phyloP scores from a whole-genome alignment of 2,329 filamentous ascomycete species.

The Periconia sp. region DNA sequence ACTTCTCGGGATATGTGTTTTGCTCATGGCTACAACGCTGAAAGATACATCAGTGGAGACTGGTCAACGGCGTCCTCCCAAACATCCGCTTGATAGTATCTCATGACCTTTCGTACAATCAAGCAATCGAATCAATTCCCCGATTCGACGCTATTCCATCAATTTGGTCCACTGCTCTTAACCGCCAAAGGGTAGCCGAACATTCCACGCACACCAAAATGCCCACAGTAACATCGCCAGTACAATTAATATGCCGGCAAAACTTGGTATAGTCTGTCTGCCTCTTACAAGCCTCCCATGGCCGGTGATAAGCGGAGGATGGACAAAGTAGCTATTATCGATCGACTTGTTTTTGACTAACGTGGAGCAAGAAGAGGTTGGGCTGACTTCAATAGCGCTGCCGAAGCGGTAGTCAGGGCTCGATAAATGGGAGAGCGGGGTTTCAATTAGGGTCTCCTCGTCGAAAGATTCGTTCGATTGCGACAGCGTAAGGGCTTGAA shows the following conservation, averaged over 20 bases:
- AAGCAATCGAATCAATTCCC: not conserved
- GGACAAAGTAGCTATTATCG: not conserved
- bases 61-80: too few species aligned
- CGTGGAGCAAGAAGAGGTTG: not conserved
- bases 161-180: not conserved
- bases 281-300: constrained; percentile 1
- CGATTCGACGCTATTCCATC: not conserved
- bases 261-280: constrained; percentile 5
- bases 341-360: not conserved
- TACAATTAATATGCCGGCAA: constrained; percentile 8
- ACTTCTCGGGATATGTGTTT: too few species aligned
- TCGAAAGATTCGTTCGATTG: not conserved
- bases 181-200: not conserved
- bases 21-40: too few species aligned
- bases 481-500: constrained; percentile 6
- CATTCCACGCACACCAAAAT: constrained; percentile 5
- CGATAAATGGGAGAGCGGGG: not conserved
- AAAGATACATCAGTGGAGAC: too few species aligned
- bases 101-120: too few species aligned
- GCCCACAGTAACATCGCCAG: constrained; percentile 8
- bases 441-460: not conserved
- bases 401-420: not conserved
- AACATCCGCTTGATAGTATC: too few species aligned
- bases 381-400: constrained; percentile 2
- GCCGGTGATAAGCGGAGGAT: constrained; percentile 8